phyloP scores from a whole-genome alignment of 2,329 filamentous ascomycete genomes.

The Mycosphaerella sp. region DNA sequence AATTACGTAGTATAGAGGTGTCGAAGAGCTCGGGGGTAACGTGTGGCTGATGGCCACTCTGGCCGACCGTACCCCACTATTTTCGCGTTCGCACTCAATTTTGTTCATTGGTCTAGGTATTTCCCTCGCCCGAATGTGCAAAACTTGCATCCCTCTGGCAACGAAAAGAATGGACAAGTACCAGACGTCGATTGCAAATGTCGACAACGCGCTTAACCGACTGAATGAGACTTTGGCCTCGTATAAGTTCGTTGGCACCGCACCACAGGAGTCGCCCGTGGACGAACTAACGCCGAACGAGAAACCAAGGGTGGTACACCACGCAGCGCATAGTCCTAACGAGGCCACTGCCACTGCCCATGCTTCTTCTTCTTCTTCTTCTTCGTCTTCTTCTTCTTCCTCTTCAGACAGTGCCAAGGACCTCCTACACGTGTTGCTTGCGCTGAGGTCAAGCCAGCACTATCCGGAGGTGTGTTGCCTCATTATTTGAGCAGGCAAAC shows the following conservation, averaged over 20 bases:
- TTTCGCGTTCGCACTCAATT: neutral
- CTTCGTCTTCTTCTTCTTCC: neutral
- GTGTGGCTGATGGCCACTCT: too few relatives aligned
- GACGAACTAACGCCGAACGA: neutral
- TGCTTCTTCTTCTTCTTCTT: neutral
- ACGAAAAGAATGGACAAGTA: conserved; percentile 27
- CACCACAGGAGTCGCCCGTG: neutral
- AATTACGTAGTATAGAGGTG: too few relatives aligned
- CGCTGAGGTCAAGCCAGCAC: conserved; percentile 11
- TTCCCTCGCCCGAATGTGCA: too few relatives aligned
- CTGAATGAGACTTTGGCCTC: conserved; percentile 31
- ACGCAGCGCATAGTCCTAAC: neutral
- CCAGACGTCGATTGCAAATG: conserved; percentile 27
- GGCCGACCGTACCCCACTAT: neutral
- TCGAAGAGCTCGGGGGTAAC: too few relatives aligned
- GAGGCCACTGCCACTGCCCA: neutral
- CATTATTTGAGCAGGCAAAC: neutral
- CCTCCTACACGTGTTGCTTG: conserved; percentile 2
- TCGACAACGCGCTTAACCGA: conserved; percentile 29
- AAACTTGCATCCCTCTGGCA: neutral
- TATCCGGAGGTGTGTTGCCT: conserved; percentile 22
- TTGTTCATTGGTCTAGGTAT: too few relatives aligned
- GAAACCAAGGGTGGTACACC: neutral
- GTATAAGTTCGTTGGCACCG: conserved; percentile 22
- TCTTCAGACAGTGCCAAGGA: neutral